Percentiles rank a stretch among this genome's conserved stretches.
These are phyloP conservation scores for Fusarium austroafricanum DNA, from an alignment of 2,329 filamentous ascomycete species.

Conservation along the genomic window DNA sequence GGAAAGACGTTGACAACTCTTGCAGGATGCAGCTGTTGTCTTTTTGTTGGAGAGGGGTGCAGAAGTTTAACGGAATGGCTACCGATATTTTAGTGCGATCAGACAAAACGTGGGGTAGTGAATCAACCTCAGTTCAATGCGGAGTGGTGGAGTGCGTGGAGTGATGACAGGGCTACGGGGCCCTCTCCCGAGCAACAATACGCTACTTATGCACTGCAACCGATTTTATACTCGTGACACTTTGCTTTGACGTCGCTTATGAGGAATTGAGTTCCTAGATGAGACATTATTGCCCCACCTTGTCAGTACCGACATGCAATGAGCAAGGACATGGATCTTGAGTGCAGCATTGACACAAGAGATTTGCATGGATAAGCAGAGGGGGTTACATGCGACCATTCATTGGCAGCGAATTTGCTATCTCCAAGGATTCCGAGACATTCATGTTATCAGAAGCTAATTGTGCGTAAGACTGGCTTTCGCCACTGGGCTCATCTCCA, in stretches of 20 bases:
- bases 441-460: not conserved
- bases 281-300: not conserved
- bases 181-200: not conserved
- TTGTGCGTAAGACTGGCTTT: too few relatives aligned
- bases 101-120: constrained; percentile 13
- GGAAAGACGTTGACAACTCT: constrained; percentile 30
- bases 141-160: too few relatives aligned
- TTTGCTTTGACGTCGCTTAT: not conserved
- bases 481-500: too few relatives aligned
- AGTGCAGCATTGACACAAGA: not conserved
- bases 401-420: not conserved
- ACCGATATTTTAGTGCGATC: constrained; percentile 11
- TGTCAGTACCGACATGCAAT: not conserved
- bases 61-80: constrained; percentile 19
- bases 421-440: not conserved
- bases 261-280: not conserved
- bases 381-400: not conserved
- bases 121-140: too few relatives aligned
- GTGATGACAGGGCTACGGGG: constrained; percentile 23
- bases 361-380: not conserved
- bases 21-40: constrained; percentile 30
- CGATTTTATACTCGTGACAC: not conserved
- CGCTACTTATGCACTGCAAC: constrained; percentile 1
- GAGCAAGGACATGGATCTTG: not conserved
- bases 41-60: constrained; percentile 20